phyloP scores from a whole-genome alignment of 2,329 filamentous ascomycete genomes.

The Ophiobolus disseminans region DNA sequence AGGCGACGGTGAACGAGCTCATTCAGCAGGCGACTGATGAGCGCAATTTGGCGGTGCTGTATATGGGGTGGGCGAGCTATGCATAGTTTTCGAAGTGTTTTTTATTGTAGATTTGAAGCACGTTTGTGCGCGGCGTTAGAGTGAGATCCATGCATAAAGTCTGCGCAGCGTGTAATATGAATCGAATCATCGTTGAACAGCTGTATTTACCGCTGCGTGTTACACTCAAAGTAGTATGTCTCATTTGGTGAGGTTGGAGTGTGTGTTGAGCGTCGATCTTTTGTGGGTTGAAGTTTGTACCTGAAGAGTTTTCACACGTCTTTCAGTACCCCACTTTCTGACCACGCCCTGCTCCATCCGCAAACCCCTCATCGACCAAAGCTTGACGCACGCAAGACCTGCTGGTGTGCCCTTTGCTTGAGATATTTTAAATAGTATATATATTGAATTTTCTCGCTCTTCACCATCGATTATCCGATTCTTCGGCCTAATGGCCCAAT shows the following conservation, averaged over 20 bases:
- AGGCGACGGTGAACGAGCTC: constrained; percentile 93
- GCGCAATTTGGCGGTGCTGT: constrained; percentile 87
- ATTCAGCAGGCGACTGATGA: constrained; percentile 97
- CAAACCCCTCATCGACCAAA: no score
- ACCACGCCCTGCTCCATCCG: no score
- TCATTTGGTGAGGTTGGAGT: no score
- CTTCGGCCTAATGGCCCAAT: constrained; percentile 58
- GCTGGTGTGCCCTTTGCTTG: no score
- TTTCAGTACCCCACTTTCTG: no score
- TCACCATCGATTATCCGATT: background rate
- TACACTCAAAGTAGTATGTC: no score
- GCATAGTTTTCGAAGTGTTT: constrained; percentile 25
- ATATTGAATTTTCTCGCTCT: background rate
- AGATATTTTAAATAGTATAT: background rate
- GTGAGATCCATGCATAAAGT: background rate
- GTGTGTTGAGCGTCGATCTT: no score
- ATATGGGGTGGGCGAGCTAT: constrained; percentile 49
- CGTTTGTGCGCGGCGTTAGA: background rate
- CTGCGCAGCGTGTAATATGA: background rate
- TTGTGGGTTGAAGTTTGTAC: no score
- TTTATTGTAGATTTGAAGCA: background rate
- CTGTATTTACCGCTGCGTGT: no score
- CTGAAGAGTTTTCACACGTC: no score
- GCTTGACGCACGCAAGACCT: no score
- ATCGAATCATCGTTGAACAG: background rate